A percentile compares a stretch with the other conserved stretches of the same genome.
These are phyloP conservation scores for Boletus rex-veris DNA, from an alignment of 768 basidiomycete genomes.

Conservation along the genomic window DNA sequence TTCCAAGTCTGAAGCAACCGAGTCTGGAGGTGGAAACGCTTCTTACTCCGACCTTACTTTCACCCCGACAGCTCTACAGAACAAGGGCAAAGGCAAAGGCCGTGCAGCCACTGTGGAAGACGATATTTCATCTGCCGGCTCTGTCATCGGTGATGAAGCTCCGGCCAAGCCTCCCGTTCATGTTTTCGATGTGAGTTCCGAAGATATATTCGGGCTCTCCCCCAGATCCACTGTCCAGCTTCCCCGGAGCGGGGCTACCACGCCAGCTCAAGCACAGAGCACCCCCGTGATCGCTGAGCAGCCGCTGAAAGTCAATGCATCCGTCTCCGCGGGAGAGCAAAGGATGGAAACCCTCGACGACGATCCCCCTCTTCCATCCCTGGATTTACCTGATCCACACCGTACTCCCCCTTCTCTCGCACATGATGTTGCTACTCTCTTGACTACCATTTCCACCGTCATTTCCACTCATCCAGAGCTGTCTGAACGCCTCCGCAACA, in stretches of 20 bases:
- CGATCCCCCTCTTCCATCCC: conserved; percentile 51
- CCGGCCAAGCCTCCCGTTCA: conserved; percentile 61
- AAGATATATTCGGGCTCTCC: conserved; percentile 24
- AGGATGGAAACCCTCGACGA: conserved; percentile 20
- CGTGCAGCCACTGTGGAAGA: conserved; percentile 30
- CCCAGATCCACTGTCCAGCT: conserved; percentile 13
- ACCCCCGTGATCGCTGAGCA: conserved; percentile 38
- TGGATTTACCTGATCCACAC: conserved; percentile 33
- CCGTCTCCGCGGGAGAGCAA: conserved; percentile 9
- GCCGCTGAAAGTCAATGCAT: conserved; percentile 13
- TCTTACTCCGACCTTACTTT: conserved; percentile 25
- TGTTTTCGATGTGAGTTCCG: conserved; percentile 43
- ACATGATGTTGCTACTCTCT: conserved; percentile 59
- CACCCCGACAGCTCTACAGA: conserved; percentile 14
- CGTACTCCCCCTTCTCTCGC: conserved; percentile 46
- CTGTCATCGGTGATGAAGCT: conserved; percentile 39
- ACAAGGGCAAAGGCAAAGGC: conserved; percentile 50
- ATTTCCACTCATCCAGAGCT: conserved; percentile 69
- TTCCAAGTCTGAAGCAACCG: conserved; percentile 30
- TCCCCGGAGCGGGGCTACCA: conserved; percentile 20
- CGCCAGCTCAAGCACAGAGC: conserved; percentile 36
- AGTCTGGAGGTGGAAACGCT: conserved; percentile 33
- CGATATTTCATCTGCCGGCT: conserved; percentile 40
- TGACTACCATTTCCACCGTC: conserved; percentile 53
- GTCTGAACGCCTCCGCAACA: conserved; percentile 60